phyloP scores from a whole-genome alignment of 768 basidiomycete genomes.

The Leccinum incarnatum region DNA sequence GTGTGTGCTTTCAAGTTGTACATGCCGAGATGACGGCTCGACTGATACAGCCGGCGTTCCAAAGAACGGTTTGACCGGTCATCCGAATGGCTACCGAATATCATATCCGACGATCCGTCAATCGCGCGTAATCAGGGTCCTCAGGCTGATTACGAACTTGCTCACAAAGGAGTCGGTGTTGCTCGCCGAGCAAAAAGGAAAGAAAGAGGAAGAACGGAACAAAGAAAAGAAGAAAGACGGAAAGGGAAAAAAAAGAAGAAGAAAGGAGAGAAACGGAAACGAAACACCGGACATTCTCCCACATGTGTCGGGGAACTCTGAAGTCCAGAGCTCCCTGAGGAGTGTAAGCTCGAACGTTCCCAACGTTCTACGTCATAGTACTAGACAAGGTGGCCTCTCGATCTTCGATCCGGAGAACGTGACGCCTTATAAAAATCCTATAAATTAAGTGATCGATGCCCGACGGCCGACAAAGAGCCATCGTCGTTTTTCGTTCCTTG shows the following conservation, averaged over 20 bases:
- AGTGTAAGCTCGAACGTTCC: not conserved
- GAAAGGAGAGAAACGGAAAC: not conserved
- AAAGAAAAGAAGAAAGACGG: not conserved
- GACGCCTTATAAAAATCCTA: not conserved
- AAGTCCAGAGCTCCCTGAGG: not conserved
- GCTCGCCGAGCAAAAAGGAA: not conserved
- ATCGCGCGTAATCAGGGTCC: slow-evolving; percentile 11
- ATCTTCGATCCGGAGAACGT: not conserved
- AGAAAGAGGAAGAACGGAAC: no score
- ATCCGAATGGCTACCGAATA: not conserved
- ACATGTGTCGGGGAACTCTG: not conserved
- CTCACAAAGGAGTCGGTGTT: slow-evolving; percentile 3
- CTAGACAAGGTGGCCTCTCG: not conserved
- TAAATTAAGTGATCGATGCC: not conserved
- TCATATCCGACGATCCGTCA: slow-evolving; percentile 6
- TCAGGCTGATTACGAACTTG: not conserved
- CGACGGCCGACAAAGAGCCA: not conserved
- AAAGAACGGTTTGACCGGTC: not conserved
- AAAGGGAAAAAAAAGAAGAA: not conserved
- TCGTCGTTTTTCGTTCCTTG: not conserved
- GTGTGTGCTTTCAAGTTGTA: not conserved
- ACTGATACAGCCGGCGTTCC: not conserved
- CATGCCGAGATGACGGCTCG: slow-evolving; percentile 14
- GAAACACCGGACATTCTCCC: not conserved
- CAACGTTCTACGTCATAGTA: not conserved